These are phyloP conservation scores for Malus hybrid DNA, from an alignment of 331 rosid species.

Conservation along the genomic window DNA sequence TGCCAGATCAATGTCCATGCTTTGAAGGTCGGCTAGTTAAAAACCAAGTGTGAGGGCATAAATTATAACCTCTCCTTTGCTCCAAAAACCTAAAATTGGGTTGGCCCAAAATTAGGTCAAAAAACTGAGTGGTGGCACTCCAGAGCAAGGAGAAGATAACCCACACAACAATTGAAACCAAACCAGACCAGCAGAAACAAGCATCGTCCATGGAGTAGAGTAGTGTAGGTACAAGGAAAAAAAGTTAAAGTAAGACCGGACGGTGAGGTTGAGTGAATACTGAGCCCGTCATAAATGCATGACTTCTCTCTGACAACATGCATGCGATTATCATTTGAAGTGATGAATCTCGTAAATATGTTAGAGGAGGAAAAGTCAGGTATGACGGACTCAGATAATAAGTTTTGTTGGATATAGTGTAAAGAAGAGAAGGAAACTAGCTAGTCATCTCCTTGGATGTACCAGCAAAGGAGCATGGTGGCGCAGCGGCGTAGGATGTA, in stretches of 20 bases:
- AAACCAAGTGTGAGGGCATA: slow-evolving; percentile 28
- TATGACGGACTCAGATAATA: background rate
- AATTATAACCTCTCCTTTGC: slow-evolving; percentile 21
- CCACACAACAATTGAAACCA: slow-evolving; percentile 21
- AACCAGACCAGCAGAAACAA: slow-evolving; percentile 17
- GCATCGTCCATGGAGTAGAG: background rate
- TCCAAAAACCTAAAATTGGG: slow-evolving; percentile 32
- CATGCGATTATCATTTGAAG: background rate
- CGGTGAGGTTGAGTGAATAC: background rate
- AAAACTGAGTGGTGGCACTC: slow-evolving; percentile 21
- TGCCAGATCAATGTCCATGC: slow-evolving; percentile 13
- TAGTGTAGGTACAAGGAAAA: slow-evolving; percentile 2
- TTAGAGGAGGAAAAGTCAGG: background rate
- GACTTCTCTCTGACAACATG: background rate
- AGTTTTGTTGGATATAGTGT: background rate
- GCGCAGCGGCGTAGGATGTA: slow-evolving; percentile 93
- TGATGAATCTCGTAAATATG: background rate
- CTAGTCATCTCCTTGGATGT: slow-evolving; percentile 82
- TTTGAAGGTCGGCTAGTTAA: slow-evolving; percentile 17
- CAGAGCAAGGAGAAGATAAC: slow-evolving; percentile 14
- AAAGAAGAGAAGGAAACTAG: background rate
- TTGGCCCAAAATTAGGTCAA: slow-evolving; percentile 31
- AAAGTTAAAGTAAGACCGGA: background rate
- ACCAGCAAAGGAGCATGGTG: slow-evolving; percentile 95
- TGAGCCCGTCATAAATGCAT: background rate